Base-by-base conservation (phyloP, 2,329 filamentous ascomycete species). In the Thyridium curvatum region DNA sequence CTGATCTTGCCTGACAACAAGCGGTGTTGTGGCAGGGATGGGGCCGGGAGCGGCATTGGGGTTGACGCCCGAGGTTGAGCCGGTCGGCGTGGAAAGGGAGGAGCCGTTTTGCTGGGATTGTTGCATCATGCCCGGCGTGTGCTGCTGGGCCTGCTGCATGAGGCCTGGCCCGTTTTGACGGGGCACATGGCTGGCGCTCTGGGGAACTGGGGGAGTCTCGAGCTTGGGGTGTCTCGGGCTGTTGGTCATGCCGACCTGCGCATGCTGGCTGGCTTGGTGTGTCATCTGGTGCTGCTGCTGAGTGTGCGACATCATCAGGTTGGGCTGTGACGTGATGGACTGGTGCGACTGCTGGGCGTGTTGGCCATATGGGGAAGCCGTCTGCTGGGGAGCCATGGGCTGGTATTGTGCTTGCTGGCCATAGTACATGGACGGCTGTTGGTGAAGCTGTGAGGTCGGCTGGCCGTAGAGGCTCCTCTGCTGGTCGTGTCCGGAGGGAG, bases 1-100 rank as follows among this genome's bases (percentile, higher is more conserved):
- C 55, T 87, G 85, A 53, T 97, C 93, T 62, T 97, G 91, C 49
- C 90, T 74, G 17, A 97, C 91, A 8, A 97, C 90, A 8, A 96
- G 71, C 0, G 93, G 93, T 0, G 93, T 97, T 3, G 93, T 98
- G 1, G 93, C 93, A 12, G 93, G 93, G 52, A 98, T 98, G 0
- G 93, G 93, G 3, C 93, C 93, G 7, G 93, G 93, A 1, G 93
- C 93, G 29, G 91, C 89, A 54, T 90, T 95, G 10, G 89, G 83
- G 58, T 93, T 94, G 26, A 88, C 77, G 16, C 79, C 82, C 5
- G 62, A 63, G 18, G 68, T 52, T 36, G 66, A 66, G 47, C 59
- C 61, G 51, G 63, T 68, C 41, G 65, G 64, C n/a, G 66, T 70
- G 28, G 66, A 66, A 43, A 64, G 56, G 38, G 58, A 66, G 35